Percentiles rank a stretch among this genome's conserved stretches.
Conservation (phyloP, 768 basidiomycete species). For the Asterophora parasitica region DNA sequence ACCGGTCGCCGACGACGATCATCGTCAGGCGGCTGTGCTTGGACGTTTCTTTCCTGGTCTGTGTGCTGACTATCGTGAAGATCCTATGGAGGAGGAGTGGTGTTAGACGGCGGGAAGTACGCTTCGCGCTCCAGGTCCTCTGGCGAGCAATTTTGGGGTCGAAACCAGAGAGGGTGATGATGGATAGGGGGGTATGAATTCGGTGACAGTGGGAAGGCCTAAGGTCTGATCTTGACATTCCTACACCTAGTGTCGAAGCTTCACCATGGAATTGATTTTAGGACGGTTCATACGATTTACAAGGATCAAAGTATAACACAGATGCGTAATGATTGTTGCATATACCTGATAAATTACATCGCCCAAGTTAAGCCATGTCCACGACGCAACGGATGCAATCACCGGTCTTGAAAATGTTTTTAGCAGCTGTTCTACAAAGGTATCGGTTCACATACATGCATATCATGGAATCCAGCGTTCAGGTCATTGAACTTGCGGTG, state of each 20-base stretch:
- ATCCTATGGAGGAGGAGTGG: constrained; percentile 65
- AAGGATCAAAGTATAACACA: constrained; percentile 5
- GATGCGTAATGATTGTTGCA: neutral
- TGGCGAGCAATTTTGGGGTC: constrained; percentile 70
- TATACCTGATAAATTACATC: constrained; percentile 7
- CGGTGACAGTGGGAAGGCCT: neutral
- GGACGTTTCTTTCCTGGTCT: constrained; percentile 71
- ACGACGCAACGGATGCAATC: constrained; percentile 95
- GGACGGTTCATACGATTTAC: constrained; percentile 4
- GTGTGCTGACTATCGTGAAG: constrained; percentile 54
- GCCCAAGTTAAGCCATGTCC: constrained; percentile 59
- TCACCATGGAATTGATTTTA: too few species aligned
- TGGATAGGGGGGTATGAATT: constrained; percentile 44
- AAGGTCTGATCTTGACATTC: too few species aligned
- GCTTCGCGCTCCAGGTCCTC: constrained; percentile 55
- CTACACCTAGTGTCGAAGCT: too few species aligned
- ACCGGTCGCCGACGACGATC: constrained; percentile 60
- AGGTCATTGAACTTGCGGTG: constrained; percentile 67
- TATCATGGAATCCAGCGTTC: constrained; percentile 88
- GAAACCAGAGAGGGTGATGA: constrained; percentile 38
- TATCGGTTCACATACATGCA: constrained; percentile 71
- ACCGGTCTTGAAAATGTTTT: constrained; percentile 47
- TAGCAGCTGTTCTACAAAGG: neutral
- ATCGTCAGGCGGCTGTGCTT: constrained; percentile 71
- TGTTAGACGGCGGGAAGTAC: constrained; percentile 64